phyloP scores from a whole-genome alignment of 2,329 filamentous ascomycete genomes.

The Akanthomyces dipterigenus region DNA sequence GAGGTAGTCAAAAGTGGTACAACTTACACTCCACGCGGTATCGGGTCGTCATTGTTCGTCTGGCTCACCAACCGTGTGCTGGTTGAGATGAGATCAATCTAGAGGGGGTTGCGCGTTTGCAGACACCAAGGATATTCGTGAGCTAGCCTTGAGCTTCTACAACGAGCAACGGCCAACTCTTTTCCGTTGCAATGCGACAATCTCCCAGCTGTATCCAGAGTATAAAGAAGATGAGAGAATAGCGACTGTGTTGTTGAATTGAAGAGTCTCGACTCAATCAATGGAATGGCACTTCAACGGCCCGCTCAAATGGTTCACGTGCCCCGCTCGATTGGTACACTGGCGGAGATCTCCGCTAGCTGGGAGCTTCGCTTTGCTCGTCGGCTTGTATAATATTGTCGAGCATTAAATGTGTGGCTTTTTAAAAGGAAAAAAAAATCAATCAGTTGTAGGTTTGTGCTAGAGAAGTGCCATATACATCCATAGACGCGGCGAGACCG shows the following conservation, averaged over 20 bases:
- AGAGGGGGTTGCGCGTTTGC: conserved; percentile 5
- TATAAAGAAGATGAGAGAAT: not conserved
- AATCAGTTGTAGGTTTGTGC: too few relatives aligned
- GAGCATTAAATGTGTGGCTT: too few relatives aligned
- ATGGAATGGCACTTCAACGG: not conserved
- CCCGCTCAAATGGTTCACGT: conserved; percentile 8
- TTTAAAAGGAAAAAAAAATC: too few relatives aligned
- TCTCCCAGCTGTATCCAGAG: too few relatives aligned
- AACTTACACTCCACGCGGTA: conserved; percentile 68
- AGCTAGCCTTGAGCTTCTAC: not conserved
- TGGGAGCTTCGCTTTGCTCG: not conserved
- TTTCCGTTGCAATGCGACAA: not conserved
- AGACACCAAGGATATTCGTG: not conserved
- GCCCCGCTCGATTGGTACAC: conserved; percentile 6
- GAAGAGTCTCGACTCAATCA: not conserved
- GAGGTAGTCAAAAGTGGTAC: not conserved
- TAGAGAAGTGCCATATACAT: too few relatives aligned
- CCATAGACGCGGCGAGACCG: too few relatives aligned
- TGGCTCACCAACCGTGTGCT: not conserved
- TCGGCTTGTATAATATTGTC: not conserved
- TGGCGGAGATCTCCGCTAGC: not conserved
- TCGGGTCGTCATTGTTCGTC: conserved; percentile 48
- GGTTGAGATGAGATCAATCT: not conserved
- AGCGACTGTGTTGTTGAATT: not conserved
- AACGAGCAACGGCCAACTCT: not conserved